These are phyloP conservation scores for Aegle marmelos DNA, from an alignment of 345 rosid genomes.

Conservation along the genomic window DNA sequence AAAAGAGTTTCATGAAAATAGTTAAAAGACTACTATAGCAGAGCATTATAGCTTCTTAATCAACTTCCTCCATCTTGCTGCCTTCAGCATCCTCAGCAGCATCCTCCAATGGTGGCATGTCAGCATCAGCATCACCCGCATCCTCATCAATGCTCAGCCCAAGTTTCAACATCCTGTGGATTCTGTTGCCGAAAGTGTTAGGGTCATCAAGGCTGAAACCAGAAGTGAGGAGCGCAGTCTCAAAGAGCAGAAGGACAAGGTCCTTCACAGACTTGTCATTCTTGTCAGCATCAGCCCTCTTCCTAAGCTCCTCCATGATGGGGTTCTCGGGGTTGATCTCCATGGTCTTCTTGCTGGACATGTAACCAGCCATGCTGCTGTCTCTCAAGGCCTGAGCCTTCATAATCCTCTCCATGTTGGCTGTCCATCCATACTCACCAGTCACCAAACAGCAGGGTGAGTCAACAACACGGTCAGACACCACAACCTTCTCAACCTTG, in stretches of 20 bases:
- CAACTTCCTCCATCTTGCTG: slow-evolving; percentile 96
- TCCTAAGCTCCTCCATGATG: slow-evolving; percentile 87
- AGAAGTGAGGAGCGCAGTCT: slow-evolving; percentile 79
- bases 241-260: slow-evolving; percentile 69
- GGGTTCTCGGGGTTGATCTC: slow-evolving; percentile 84
- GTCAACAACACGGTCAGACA: slow-evolving; percentile 81
- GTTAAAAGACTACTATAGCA: background rate
- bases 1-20: background rate
- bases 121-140: slow-evolving; percentile 62
- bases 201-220: slow-evolving; percentile 94
- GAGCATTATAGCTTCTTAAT: slow-evolving; percentile 26
- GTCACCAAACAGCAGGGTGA: slow-evolving; percentile 91
- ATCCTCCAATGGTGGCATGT: slow-evolving; percentile 75
- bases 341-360: slow-evolving; percentile 90
- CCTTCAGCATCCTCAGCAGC: slow-evolving; percentile 69
- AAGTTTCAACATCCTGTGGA: slow-evolving; percentile 84
- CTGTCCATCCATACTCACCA: slow-evolving; percentile 83
- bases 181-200: slow-evolving; percentile 81
- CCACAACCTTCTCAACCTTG: slow-evolving; percentile 77
- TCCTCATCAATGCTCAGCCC: slow-evolving; percentile 88
- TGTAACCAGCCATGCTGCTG: slow-evolving; percentile 83
- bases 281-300: slow-evolving; percentile 78
- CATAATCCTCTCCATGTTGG: slow-evolving; percentile 95
- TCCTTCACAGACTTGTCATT: slow-evolving; percentile 92
- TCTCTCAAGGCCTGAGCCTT: slow-evolving; percentile 86